phyloP scores from a whole-genome alignment of 2,329 filamentous ascomycete species.

The Calonectria pauciramosa region DNA sequence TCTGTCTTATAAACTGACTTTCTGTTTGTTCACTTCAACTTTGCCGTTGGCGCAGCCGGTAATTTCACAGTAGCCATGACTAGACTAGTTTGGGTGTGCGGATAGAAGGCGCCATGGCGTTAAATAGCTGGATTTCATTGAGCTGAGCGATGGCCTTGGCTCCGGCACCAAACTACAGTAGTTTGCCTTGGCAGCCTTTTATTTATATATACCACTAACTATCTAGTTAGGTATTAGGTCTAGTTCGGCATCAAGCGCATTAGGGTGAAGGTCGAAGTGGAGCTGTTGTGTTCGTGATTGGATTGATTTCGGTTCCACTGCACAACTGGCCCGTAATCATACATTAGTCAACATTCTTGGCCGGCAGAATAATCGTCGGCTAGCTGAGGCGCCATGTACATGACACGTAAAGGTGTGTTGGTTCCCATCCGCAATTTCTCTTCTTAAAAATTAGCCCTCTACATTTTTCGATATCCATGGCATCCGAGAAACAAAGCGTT shows the following conservation, averaged over 20 bases:
- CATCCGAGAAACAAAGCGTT: not conserved
- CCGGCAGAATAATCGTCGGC: too few species aligned
- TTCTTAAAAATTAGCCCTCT: not conserved
- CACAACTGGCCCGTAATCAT: not conserved
- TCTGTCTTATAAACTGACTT: too few species aligned
- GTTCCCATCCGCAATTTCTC: not conserved
- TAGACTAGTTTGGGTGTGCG: too few species aligned
- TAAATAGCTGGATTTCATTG: not conserved
- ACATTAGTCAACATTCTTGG: not conserved
- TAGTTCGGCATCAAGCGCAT: not conserved
- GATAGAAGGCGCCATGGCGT: not conserved
- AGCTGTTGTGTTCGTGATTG: not conserved
- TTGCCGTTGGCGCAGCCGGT: too few species aligned
- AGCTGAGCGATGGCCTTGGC: not conserved
- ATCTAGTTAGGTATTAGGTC: not conserved
- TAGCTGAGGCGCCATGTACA: not conserved
- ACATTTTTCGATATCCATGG: not conserved
- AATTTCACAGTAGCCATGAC: too few species aligned
- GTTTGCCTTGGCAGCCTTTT: not conserved
- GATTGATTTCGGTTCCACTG: not conserved
- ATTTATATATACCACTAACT: not conserved
- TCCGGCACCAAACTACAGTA: not conserved
- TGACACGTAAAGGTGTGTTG: not conserved
- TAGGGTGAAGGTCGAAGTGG: not conserved
- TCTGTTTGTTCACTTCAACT: too few species aligned